phyloP scores from a whole-genome alignment of 371 early-diverging fungal species.

The Lichtheimia ornata region DNA sequence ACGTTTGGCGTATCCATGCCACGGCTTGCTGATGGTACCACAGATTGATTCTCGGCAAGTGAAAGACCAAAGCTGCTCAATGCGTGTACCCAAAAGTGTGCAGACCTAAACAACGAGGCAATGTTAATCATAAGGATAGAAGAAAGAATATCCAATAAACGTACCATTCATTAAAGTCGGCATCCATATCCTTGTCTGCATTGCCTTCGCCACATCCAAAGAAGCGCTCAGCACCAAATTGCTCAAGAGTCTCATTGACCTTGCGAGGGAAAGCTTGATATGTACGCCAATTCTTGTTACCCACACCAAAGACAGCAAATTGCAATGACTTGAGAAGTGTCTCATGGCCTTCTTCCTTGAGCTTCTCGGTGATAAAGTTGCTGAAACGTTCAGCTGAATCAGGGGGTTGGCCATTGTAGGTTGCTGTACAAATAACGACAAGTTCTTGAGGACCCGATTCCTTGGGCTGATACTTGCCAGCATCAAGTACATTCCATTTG shows the following conservation, averaged over 20 bases:
- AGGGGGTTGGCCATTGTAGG: slow-evolving; percentile 64
- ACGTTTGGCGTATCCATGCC: slow-evolving; percentile 17
- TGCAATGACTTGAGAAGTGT: slow-evolving; percentile 31
- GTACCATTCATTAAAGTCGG: slow-evolving; percentile 47
- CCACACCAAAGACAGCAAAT: slow-evolving; percentile 58
- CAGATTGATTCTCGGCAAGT: slow-evolving; percentile 29
- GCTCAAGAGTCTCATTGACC: slow-evolving; percentile 34
- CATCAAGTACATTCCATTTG: slow-evolving; percentile 44
- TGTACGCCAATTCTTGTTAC: slow-evolving; percentile 64
- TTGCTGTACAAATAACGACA: slow-evolving; percentile 49
- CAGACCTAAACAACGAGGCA: slow-evolving; percentile 22
- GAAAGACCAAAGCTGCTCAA: slow-evolving; percentile 34
- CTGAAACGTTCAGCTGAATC: slow-evolving; percentile 57
- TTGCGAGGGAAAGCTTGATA: slow-evolving; percentile 57
- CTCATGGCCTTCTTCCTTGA: slow-evolving; percentile 24
- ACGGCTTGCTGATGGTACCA: slow-evolving; percentile 34
- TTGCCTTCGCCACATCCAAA: slow-evolving; percentile 48
- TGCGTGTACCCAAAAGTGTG: slow-evolving; percentile 45
- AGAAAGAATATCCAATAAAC: neutral
- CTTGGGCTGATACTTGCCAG: slow-evolving; percentile 30
- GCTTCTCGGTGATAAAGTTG: slow-evolving; percentile 41
- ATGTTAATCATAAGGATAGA: neutral
- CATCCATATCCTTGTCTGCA: slow-evolving; percentile 57
- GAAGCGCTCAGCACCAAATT: slow-evolving; percentile 53
- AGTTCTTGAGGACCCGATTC: slow-evolving; percentile 33